Evolutionary conservation across 2,329 filamentous ascomycete genomes (phyloP), one percentile per base, ranked within the genome.

Genomic region (Geosmithia flava): DNA sequence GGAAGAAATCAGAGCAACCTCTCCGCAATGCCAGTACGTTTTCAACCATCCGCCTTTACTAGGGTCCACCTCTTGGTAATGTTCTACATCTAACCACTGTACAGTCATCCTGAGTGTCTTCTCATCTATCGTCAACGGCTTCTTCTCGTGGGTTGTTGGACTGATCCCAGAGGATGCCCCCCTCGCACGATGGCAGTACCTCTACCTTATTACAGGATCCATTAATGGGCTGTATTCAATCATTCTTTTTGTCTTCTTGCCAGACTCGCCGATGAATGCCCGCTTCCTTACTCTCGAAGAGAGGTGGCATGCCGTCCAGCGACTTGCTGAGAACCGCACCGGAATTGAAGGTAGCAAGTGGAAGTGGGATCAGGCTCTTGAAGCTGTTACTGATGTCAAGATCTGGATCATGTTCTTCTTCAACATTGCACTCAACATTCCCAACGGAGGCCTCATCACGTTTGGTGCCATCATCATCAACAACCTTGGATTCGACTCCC

Each of bases 271-370:
- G n/a, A 43, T 47, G n/a, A 44, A 49, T 20, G 48, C 44, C 8
- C 29, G 69, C 69, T 2, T 64, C 68, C 30, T 73, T 70, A 47
- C 56, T 87, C 39, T 20, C 49, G 70, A 76, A 48, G 83, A 88
- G 50, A 75, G 76, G 3, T 59, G 78, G 0, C 67, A 85, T 42
- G 83, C 81, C 0, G 66, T 87, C 42, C 82, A 85, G 52, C 72
- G 85, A 1, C 75, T 88, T 20, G 69, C 82, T 0, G 68, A 76
- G 20, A 88, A 88, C 56, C 46, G 49, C 17, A 51, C 61, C 42
- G 50, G 57, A 20, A 42, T 57, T 42, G 62, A 66, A 13, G 56
- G 55, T 13, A 75, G 68, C 63, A 65, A 15, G 15, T 48, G 47
- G 47, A 48, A 65, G 43, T 69, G 68, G 64, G 60, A 68, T 7